These are phyloP conservation scores for Skeletonema menzelii DNA, from an alignment of 108 stramenopile species.

Conservation along the genomic window DNA sequence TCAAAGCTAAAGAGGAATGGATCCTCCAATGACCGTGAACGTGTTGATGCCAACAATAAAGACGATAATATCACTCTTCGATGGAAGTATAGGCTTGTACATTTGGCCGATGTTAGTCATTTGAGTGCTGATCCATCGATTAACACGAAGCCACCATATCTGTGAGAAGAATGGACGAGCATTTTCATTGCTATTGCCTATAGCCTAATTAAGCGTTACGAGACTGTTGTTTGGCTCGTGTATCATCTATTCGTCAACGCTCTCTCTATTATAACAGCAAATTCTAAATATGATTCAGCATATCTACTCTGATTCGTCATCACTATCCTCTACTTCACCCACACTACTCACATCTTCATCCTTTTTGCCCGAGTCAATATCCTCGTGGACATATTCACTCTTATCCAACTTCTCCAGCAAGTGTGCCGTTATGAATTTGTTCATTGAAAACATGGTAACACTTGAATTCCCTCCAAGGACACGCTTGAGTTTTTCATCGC, in stretches of 20 bases:
- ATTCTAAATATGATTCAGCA: neutral
- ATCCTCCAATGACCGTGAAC: neutral
- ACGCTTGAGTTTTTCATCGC: constrained; percentile 67
- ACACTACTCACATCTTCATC: constrained; percentile 8
- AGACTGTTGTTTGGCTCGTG: too few relatives aligned
- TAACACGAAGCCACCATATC: constrained; percentile 1
- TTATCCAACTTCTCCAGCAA: constrained; percentile 81
- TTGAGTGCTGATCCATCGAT: constrained; percentile 3
- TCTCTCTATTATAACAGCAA: neutral
- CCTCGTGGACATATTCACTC: constrained; percentile 36
- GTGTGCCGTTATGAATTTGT: constrained; percentile 73
- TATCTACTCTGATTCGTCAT: constrained; percentile 23
- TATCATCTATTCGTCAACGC: neutral
- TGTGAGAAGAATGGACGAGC: constrained; percentile 5
- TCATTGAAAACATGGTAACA: constrained; percentile 92
- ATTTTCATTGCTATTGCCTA: neutral
- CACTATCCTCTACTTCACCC: constrained; percentile 35
- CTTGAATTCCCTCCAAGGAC: constrained; percentile 77
- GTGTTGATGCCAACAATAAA: neutral
- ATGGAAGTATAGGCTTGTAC: constrained; percentile 10
- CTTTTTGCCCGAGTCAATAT: constrained; percentile 23
- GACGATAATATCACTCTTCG: neutral
- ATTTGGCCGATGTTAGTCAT: constrained; percentile 40
- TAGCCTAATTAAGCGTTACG: neutral
- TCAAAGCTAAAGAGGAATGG: neutral